Base-by-base conservation (phyloP, 805 yeast genomes). In the Ogataea wickerhamii region DNA sequence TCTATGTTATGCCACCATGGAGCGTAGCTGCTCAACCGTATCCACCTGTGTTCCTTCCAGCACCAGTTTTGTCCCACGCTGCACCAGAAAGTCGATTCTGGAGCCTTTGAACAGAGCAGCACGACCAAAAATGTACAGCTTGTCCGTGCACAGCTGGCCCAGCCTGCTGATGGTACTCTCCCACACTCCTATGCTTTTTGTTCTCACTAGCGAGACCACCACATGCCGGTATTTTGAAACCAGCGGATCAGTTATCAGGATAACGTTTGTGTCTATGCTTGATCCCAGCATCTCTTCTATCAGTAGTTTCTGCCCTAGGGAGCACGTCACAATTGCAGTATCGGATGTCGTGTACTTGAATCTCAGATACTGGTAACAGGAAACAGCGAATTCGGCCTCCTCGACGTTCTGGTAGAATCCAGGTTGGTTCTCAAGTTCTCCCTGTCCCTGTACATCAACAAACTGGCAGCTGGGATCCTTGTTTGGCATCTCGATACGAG, bases 331-430 rank as follows among this genome's bases (percentile, higher is more conserved):
- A 7, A 80, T 65, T 14, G 64, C 58, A 14, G 79, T 64, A 16
- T 51, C 50, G 0, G 52, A 43, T 1, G 49, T 27, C 0, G 73
- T 63, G 41, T 74, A 75, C 0, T 74, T 76, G 16, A 67, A 36
- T 3, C 66, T 41, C 68, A 78, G 56, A 40, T 73, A 75, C 53
- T 66, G 67, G 47, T 60, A 75, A 5, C 75, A 42, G 0, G 60
- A 55, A 12, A 73, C 73, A 13, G 69, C 60, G 39, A 58, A 70
- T 43, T 72, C 75, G 0, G 79, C 80, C 45, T 76, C 76, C 7
- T 58, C 63, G n/a, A 66, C 36, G 40, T 71, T 71, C 27, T 65
- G 71, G 55, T 35, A 55, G 21, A 52, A 41, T 1, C 50, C 54
- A 1, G 57, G 50, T 1, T 42, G 35, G 2, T 54, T 51, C 32